Evolutionary conservation across 169 alveolate genomes (phyloP).

Genomic region (Plasmodium yoelii): DNA sequence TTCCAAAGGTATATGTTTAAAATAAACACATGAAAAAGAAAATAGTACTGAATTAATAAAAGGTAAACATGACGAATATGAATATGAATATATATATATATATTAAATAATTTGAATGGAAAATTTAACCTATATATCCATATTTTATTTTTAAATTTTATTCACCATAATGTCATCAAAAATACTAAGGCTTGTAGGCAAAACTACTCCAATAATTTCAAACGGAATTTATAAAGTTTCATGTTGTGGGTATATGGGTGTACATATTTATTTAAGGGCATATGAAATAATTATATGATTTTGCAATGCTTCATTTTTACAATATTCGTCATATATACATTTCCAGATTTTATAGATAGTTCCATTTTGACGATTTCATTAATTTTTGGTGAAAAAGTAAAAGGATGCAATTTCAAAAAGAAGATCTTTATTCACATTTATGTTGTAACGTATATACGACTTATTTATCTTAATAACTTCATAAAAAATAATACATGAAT

Average conservation of each 20-base stretch:
- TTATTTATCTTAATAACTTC: slow-evolving; percentile 74
- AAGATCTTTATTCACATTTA: slow-evolving; percentile 48
- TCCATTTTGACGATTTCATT: neutral
- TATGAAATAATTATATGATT: too few relatives aligned
- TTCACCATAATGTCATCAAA: too few relatives aligned
- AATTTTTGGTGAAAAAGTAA: slow-evolving; percentile 40
- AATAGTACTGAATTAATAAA: neutral
- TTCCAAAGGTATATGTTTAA: neutral
- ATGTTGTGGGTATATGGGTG: too few relatives aligned
- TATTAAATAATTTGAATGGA: neutral
- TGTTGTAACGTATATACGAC: slow-evolving; percentile 66
- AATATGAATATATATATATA: neutral
- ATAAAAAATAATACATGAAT: slow-evolving; percentile 62
- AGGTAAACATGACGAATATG: neutral
- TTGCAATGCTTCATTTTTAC: too few relatives aligned
- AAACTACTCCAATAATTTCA: too few relatives aligned
- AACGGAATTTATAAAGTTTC: too few relatives aligned
- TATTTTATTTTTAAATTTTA: too few relatives aligned
- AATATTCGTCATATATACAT: too few relatives aligned
- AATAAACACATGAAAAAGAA: neutral
- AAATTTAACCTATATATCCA: too few relatives aligned
- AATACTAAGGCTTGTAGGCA: too few relatives aligned
- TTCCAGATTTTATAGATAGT: too few relatives aligned
- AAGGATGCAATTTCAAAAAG: slow-evolving; percentile 62
- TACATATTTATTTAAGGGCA: too few relatives aligned